Evolutionary conservation across 306 rosid genomes (phyloP), one percentile per base, ranked within the genome.

Genomic region (Vachellia collinsii): DNA sequence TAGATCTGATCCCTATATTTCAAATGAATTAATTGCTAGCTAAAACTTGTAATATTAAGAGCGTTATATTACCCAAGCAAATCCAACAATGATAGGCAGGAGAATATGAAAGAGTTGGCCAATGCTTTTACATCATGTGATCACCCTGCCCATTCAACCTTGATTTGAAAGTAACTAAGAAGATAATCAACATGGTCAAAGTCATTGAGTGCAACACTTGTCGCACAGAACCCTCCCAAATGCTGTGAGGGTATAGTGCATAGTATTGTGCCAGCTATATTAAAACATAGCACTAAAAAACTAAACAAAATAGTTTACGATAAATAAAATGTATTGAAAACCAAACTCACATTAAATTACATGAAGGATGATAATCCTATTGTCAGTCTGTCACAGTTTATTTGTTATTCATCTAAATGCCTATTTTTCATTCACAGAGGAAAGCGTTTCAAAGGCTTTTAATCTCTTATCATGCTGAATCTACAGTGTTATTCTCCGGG

Each of bases 41-140:
- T 70, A 62, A 47, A 17, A 62, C n/a, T 6, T 14, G 63, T 77
- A 67, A 53, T 36, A 56, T 20, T 11, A 75, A 34, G 70, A 54
- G 77, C 54, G 65, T n/a, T 42, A 10, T 79, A n/a, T 11, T 4
- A 38, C 29, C 9, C 3, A 23, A 7, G 67, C 73, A 79, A 82
- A 53, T 50, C 58, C 54, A 51, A 61, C 54, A 79, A 79, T 25
- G 51, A 70, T 51, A 20, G 53, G 59, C 47, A 78, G 75, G 16
- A 13, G 41, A 8, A 62, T 79, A 20, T 23, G 25, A 59, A 22
- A 61, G 65, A 76, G 37, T 53, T 39, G 29, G 46, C 72, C 46
- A 69, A 29, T 8, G 36, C 70, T 13, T 29, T 42, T 39, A 46
- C 19, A 7, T 20, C 7, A 61, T 20, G 70, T 0, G 67, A 12